Conservation (phyloP, 139 green algal genomes). For the Deuterostichococcus epilithicus region DNA sequence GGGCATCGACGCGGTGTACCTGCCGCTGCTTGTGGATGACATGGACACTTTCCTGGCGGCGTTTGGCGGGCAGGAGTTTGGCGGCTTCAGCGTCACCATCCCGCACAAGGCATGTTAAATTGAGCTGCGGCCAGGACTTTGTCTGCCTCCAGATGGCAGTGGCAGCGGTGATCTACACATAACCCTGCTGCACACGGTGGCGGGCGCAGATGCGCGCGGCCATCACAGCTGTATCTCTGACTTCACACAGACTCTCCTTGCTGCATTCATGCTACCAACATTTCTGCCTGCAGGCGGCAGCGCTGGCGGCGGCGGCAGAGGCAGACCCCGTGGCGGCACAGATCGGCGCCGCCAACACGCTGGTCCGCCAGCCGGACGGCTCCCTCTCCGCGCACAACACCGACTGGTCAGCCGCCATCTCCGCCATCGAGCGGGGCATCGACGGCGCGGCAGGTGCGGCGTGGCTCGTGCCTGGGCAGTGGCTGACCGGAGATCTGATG, state of each 20-base stretch:
- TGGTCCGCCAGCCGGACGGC: conserved; percentile 72
- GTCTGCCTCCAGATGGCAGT: too few species aligned
- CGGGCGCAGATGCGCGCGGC: too few species aligned
- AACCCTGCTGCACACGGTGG: too few species aligned
- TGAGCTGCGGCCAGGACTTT: not conserved
- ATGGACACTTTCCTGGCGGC: conserved; percentile 70
- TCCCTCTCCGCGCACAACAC: conserved; percentile 89
- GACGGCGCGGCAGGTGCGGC: not conserved
- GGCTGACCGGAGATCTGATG: not conserved
- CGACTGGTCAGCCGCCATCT: conserved; percentile 87
- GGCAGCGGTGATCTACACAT: not conserved
- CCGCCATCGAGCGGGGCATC: conserved; percentile 74
- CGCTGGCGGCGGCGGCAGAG: conserved; percentile 55
- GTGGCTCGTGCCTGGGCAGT: not conserved
- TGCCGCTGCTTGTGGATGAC: conserved; percentile 93
- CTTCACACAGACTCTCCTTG: too few species aligned
- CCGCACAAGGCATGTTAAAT: conserved; percentile 74
- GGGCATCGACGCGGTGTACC: conserved; percentile 86
- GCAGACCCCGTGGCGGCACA: conserved; percentile 71
- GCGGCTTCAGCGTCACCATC: conserved; percentile 89
- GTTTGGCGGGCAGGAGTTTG: conserved; percentile 64
- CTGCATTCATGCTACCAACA: not conserved
- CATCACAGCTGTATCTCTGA: too few species aligned
- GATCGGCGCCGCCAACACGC: conserved; percentile 95
- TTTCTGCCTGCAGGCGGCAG: conserved; percentile 59